Percentiles rank a stretch among this genome's conserved stretches.
Conservation (phyloP, 129 eudicot species). For the Centella asiatica region DNA sequence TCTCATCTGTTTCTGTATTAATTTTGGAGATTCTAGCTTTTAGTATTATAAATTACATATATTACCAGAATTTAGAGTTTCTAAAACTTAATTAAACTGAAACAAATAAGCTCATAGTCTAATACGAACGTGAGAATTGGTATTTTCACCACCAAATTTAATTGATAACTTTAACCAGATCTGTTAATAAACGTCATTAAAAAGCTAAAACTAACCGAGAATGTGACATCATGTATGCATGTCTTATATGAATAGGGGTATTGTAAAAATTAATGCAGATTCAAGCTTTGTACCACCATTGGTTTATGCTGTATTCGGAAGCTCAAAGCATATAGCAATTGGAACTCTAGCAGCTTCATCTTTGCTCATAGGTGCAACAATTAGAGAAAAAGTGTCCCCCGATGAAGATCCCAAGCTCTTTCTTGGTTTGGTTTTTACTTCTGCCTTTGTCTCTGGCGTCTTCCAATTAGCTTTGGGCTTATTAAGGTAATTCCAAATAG, state of each 20-base stretch:
- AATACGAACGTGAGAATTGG: too few species aligned
- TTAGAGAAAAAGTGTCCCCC: constrained; percentile 45
- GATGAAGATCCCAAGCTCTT: constrained; percentile 28
- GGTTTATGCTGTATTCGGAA: constrained; percentile 65
- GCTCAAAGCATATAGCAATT: constrained; percentile 77
- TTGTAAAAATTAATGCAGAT: constrained; percentile 26
- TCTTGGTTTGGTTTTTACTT: constrained; percentile 58
- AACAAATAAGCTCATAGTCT: too few species aligned
- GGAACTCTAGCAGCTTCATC: constrained; percentile 94
- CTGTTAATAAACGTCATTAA: too few species aligned
- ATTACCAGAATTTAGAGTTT: too few species aligned
- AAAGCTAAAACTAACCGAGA: too few species aligned
- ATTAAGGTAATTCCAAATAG: constrained; percentile 79
- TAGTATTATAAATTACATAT: background rate
- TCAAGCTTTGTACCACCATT: constrained; percentile 89
- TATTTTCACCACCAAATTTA: too few species aligned
- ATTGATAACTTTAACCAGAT: too few species aligned
- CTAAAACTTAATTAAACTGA: too few species aligned
- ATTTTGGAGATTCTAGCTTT: too few species aligned
- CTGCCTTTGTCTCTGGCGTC: constrained; percentile 69
- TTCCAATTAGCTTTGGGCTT: constrained; percentile 59
- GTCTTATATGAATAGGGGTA: background rate
- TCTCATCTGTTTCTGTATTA: too few species aligned
- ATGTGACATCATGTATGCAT: too few species aligned
- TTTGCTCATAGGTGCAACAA: constrained; percentile 46